These are phyloP conservation scores for Chaetomium cochliodes DNA, from an alignment of 495 filamentous ascomycete species.

Conservation along the genomic window DNA sequence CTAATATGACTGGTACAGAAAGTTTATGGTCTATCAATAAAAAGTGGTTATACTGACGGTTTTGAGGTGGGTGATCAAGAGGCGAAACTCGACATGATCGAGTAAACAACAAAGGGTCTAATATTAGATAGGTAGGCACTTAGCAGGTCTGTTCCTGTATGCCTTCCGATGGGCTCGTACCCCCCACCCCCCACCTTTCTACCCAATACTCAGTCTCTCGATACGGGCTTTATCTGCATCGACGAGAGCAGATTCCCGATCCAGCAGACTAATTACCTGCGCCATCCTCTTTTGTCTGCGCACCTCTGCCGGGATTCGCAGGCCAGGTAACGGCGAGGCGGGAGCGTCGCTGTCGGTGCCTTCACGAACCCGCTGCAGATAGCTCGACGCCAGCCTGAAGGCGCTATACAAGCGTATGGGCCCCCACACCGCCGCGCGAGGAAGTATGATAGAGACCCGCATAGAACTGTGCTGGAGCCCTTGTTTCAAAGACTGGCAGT, in stretches of 20 bases:
- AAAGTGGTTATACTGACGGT: no score
- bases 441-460: no score
- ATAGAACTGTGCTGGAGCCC: no score
- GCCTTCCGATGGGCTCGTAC: not conserved
- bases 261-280: conserved; percentile 68
- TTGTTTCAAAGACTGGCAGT: no score
- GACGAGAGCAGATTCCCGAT: conserved; percentile 61
- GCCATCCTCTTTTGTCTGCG: conserved; percentile 65
- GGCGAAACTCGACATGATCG: no score
- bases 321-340: conserved; percentile 32
- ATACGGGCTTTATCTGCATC: conserved; percentile 45
- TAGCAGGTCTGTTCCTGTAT: conserved; percentile 13
- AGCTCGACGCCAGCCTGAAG: no score
- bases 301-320: conserved; percentile 63
- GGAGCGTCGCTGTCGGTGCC: conserved; percentile 34
- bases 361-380: conserved; percentile 34
- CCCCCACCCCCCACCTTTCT: not conserved
- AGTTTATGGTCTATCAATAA: not conserved
- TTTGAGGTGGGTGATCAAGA: no score
- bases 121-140: no score
- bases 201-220: conserved; percentile 36
- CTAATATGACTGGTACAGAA: not conserved
- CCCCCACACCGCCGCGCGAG: no score
- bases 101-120: no score
- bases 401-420: no score